Percentiles rank a stretch among this genome's conserved stretches.
Evolutionary conservation across 495 filamentous ascomycete species (phyloP).

Genomic region (Opeltia flavorubescens): DNA sequence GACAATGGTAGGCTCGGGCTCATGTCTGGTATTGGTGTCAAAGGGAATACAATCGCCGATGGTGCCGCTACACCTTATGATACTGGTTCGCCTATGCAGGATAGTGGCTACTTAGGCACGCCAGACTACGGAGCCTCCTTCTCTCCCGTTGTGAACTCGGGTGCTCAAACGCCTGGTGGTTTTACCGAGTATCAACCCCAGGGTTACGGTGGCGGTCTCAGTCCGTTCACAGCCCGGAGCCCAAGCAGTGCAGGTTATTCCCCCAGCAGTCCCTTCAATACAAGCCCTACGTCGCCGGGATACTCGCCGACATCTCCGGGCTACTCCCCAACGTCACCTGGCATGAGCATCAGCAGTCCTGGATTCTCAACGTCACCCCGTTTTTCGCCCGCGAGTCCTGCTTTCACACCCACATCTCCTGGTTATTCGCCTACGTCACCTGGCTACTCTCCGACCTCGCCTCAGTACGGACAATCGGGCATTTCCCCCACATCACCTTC

Average conservation of each 20-base stretch:
- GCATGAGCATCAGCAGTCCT: constrained; percentile 43
- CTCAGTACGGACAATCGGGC: constrained; percentile 45
- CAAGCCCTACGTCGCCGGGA: constrained; percentile 56
- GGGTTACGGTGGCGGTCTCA: constrained; percentile 45
- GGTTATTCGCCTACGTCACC: constrained; percentile 81
- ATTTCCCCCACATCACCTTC: constrained; percentile 53
- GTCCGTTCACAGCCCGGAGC: constrained; percentile 53
- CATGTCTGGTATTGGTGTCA: constrained; percentile 59
- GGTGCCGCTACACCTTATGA: constrained; percentile 94
- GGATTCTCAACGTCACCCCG: constrained; percentile 36
- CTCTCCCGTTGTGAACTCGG: constrained; percentile 73
- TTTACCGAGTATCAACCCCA: constrained; percentile 48
- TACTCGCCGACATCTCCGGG: constrained; percentile 62
- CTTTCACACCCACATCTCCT: constrained; percentile 61
- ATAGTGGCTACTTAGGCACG: constrained; percentile 58
- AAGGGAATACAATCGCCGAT: constrained; percentile 52
- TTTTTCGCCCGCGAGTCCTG: constrained; percentile 54
- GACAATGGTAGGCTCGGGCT: constrained; percentile 72
- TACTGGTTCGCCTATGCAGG: constrained; percentile 72
- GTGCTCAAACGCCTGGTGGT: constrained; percentile 61
- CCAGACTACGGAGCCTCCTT: constrained; percentile 71
- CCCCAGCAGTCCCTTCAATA: constrained; percentile 43
- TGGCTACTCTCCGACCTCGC: constrained; percentile 70
- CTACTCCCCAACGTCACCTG: constrained; percentile 50
- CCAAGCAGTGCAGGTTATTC: constrained; percentile 48